A percentile compares a stretch with the other conserved stretches of the same genome.
phyloP scores from a whole-genome alignment of 1,139 yeast genomes.

The Suhomyces yuchorum region DNA sequence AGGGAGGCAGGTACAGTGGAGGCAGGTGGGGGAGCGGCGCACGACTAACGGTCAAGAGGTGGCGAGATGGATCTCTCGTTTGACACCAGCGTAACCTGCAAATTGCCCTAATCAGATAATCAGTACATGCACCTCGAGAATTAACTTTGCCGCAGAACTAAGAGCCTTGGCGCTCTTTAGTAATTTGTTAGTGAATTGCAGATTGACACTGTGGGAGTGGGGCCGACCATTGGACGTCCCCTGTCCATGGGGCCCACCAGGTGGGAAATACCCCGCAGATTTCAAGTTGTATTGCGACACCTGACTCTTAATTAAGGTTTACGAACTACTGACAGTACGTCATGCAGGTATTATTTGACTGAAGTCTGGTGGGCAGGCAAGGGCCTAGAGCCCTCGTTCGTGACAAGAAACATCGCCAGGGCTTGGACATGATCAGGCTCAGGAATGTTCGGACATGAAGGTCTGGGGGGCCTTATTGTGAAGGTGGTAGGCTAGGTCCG shows the following conservation, averaged over 20 bases:
- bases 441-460: neutral
- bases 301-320: neutral
- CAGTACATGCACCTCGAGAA: constrained; percentile 1
- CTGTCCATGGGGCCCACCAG: neutral
- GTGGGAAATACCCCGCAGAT: constrained; percentile 1
- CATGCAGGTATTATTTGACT: neutral
- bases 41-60: neutral
- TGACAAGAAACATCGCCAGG: neutral
- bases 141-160: neutral
- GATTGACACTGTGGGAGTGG: constrained; percentile 1
- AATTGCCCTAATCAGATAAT: neutral
- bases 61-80: constrained; percentile 1
- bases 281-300: neutral
- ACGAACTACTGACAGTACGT: constrained; percentile 4
- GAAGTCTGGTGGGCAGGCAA: neutral
- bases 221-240: neutral
- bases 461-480: neutral
- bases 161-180: neutral
- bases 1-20: neutral
- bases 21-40: neutral
- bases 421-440: neutral
- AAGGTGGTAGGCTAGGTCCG: neutral
- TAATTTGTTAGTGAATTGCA: constrained; percentile 4
- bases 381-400: neutral
- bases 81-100: constrained; percentile 5